Percentiles rank a stretch among this genome's conserved stretches.
Conservation (phyloP, 2,329 filamentous ascomycete species). For the Neofusicoccum cordaticola region DNA sequence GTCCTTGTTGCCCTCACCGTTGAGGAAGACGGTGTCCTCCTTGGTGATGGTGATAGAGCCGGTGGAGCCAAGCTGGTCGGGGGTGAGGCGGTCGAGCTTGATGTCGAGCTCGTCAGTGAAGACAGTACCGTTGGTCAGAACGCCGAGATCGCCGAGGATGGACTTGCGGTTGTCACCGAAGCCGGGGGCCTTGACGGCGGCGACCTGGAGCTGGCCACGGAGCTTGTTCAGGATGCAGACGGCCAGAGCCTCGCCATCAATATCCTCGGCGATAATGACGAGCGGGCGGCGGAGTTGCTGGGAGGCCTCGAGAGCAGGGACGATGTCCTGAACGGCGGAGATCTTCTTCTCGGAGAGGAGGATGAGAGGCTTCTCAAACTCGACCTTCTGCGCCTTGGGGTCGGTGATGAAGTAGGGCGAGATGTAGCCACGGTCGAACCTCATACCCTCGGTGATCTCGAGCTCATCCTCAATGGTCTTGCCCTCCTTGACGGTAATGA, state of each 20-base stretch:
- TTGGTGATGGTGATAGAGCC: slow-evolving; percentile 99
- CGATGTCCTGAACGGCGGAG: slow-evolving; percentile 97
- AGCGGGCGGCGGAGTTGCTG: slow-evolving; percentile 93
- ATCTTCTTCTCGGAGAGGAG: slow-evolving; percentile 99
- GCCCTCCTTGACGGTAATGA: slow-evolving; percentile 99
- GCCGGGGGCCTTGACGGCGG: slow-evolving; percentile 96
- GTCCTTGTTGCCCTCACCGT: slow-evolving; percentile 95
- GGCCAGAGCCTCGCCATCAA: slow-evolving; percentile 95
- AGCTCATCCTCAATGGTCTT: slow-evolving; percentile 98
- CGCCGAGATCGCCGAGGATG: slow-evolving; percentile 92
- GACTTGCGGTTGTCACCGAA: slow-evolving; percentile 99
- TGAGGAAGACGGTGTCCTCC: slow-evolving; percentile 98
- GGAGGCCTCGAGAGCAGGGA: slow-evolving; percentile 94
- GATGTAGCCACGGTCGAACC: slow-evolving; percentile 97
- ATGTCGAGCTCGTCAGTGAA: slow-evolving; percentile 98
- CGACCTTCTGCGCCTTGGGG: slow-evolving; percentile 96
- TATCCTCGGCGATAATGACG: slow-evolving; percentile 98
- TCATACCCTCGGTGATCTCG: slow-evolving; percentile 99
- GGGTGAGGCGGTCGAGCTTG: slow-evolving; percentile 97
- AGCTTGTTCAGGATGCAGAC: slow-evolving; percentile 99
- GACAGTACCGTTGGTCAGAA: slow-evolving; percentile 94
- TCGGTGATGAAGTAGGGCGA: slow-evolving; percentile 99
- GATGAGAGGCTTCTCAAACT: slow-evolving; percentile 99
- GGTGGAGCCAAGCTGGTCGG: slow-evolving; percentile 93
- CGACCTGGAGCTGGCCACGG: slow-evolving; percentile 97